Base-by-base conservation (phyloP, 768 basidiomycete genomes). In the Favolaschia claudopus region DNA sequence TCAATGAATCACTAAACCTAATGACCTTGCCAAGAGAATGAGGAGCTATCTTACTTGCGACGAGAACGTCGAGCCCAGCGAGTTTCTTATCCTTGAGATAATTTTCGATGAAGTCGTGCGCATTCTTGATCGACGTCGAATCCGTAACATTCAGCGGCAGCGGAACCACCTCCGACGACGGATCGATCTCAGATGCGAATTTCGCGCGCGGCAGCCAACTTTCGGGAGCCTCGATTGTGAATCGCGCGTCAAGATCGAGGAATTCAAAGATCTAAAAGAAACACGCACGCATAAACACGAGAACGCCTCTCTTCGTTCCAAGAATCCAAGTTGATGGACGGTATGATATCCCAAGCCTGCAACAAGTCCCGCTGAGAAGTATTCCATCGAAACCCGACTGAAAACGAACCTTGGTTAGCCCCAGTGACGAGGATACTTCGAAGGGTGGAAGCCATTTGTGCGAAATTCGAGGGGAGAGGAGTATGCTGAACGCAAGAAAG, bases 171-270 rank as follows among this genome's bases (percentile, higher is more conserved):
- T 19, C 7, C 14, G 59, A 60, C 5, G 47, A 60, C 8, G 59
- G 5, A 27, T 61, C 37, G 15, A 61, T 38, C 5, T 47, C 38
- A 7, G 39, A 15, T 7, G 32, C 43, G 19, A 61, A 61, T 7
- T 19, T 28, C 13, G 60, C 24, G 7, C 2, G 60, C 60, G 5
- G 53, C 47, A 7, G 53, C 13, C 17, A 61, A 10, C 20, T 50
- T 61, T 5, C 60, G 47, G 12, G 60, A 49, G 1, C 60, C 60
- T 61, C n/a, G n/a, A n/a, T n/a, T n/a, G n/a, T n/a, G n/a, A n/a
- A 19, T 24, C 15, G 4, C 5, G 10, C 13, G 15, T 39, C 7
- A 17, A 40, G 15, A 13, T 7, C 3, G 25, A 3, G 19, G 24
- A 20, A 39, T 20, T 19, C 9, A 22, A 27, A 6, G 5, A n/a